Evolutionary conservation across 163 green algal species (phyloP).

Genomic region (Chlorella variabilis): DNA sequence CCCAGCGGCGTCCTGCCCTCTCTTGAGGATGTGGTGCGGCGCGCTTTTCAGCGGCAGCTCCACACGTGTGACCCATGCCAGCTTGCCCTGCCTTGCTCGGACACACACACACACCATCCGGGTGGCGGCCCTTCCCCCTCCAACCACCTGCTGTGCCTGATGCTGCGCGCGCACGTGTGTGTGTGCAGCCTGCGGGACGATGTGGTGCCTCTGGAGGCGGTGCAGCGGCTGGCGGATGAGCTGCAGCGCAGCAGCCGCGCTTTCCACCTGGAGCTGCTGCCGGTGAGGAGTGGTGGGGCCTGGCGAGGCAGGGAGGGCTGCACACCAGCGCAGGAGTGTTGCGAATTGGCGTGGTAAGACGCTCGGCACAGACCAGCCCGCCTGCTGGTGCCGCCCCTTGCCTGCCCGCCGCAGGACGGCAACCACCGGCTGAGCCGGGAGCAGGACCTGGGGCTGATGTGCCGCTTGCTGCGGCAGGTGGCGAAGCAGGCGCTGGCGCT

Average conservation of each 20-base stretch:
- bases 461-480: slow-evolving; percentile 1
- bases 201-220: slow-evolving; percentile 11
- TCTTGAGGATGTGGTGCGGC: too few species aligned
- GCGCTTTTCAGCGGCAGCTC: too few species aligned
- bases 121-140: background rate
- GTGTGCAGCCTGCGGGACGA: slow-evolving; percentile 34
- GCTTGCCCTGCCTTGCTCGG: too few species aligned
- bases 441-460: slow-evolving; percentile 19
- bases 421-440: slow-evolving; percentile 36
- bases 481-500: background rate
- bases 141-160: background rate
- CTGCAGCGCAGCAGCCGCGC: slow-evolving; percentile 18
- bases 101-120: too few species aligned
- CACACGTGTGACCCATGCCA: too few species aligned
- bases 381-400: too few species aligned
- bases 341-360: background rate
- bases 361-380: too few species aligned
- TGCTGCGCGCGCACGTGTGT: too few species aligned
- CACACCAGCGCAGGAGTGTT: too few species aligned
- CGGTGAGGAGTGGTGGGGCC: slow-evolving; percentile 16
- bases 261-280: slow-evolving; percentile 33
- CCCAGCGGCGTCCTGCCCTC: background rate
- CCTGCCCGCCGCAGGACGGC: slow-evolving; percentile 11
- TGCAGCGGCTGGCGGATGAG: slow-evolving; percentile 25
- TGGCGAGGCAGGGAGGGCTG: background rate